Evolutionary conservation across 192 early-diverging fungal species (phyloP).

Genomic region (Backusella morwellensis): DNA sequence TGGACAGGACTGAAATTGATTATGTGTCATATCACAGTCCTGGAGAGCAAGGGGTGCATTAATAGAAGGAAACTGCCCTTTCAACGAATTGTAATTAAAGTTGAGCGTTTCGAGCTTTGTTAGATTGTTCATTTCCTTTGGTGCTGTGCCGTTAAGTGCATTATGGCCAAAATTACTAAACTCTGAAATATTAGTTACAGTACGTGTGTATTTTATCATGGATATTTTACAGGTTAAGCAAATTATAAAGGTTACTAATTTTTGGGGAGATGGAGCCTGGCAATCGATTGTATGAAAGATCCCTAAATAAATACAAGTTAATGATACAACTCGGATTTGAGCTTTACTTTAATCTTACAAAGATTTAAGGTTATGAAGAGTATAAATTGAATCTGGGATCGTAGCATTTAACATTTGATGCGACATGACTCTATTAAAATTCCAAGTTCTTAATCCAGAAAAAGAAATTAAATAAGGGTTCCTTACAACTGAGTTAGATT

Average conservation of each 20-base stretch:
- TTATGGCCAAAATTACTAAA: slow-evolving; percentile 23
- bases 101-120: slow-evolving; percentile 16
- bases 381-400: slow-evolving; percentile 24
- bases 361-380: slow-evolving; percentile 9
- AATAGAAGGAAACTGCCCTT: slow-evolving; percentile 25
- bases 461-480: neutral
- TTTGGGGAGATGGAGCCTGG: slow-evolving; percentile 20
- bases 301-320: slow-evolving; percentile 7
- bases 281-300: slow-evolving; percentile 34
- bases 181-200: neutral
- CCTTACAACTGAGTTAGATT: slow-evolving; percentile 13
- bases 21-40: slow-evolving; percentile 23
- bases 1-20: slow-evolving; percentile 32
- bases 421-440: slow-evolving; percentile 8
- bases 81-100: slow-evolving; percentile 29
- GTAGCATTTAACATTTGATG: slow-evolving; percentile 21
- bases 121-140: slow-evolving; percentile 12
- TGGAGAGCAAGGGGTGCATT: slow-evolving; percentile 23
- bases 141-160: slow-evolving; percentile 11
- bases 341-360: slow-evolving; percentile 23
- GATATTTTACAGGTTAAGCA: slow-evolving; percentile 29
- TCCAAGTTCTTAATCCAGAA: neutral
- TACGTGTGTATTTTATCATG: neutral
- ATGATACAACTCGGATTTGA: neutral
- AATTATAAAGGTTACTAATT: slow-evolving; percentile 21